These are phyloP conservation scores for Scleroderma bovista DNA, from an alignment of 768 basidiomycete species.

Conservation along the genomic window DNA sequence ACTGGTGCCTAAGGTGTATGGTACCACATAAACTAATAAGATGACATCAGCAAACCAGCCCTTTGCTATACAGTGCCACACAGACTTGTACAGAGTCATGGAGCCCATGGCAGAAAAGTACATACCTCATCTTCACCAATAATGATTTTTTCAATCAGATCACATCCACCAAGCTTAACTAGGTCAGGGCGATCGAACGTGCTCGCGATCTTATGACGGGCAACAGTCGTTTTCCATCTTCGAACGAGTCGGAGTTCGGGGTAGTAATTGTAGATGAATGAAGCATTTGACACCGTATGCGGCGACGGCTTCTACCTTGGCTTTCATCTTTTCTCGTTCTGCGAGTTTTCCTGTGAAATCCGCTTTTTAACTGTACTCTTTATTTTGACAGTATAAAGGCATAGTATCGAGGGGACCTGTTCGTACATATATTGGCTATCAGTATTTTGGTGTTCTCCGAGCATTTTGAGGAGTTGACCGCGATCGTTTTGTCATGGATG, in stretches of 20 bases:
- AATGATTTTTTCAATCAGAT: slow-evolving; percentile 97
- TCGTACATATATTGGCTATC: slow-evolving; percentile 93
- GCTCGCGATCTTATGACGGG: slow-evolving; percentile 93
- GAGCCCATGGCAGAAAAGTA: too few species aligned
- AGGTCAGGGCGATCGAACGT: slow-evolving; percentile 92
- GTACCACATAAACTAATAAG: too few species aligned
- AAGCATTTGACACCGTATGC: slow-evolving; percentile 96
- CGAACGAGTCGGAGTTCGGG: slow-evolving; percentile 95
- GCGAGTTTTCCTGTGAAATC: slow-evolving; percentile 96
- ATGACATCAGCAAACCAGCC: too few species aligned
- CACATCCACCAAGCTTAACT: slow-evolving; percentile 89
- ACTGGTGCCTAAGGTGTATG: too few species aligned
- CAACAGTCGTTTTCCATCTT: slow-evolving; percentile 93
- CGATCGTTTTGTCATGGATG: slow-evolving; percentile 94
- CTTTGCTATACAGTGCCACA: too few species aligned
- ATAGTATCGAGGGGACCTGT: background rate
- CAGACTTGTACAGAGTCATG: too few species aligned
- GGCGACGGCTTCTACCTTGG: slow-evolving; percentile 93
- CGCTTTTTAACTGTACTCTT: slow-evolving; percentile 93
- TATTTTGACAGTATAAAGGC: slow-evolving; percentile 80
- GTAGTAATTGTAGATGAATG: slow-evolving; percentile 99
- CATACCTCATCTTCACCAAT: slow-evolving; percentile 97
- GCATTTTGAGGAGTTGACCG: slow-evolving; percentile 90
- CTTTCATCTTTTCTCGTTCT: slow-evolving; percentile 98
- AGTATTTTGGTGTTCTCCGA: slow-evolving; percentile 94